Percentiles rank a stretch among this genome's conserved stretches.
phyloP scores from a whole-genome alignment of 225 moss, liverwort and hornwort species.

The Antitrichia curtipendula region DNA sequence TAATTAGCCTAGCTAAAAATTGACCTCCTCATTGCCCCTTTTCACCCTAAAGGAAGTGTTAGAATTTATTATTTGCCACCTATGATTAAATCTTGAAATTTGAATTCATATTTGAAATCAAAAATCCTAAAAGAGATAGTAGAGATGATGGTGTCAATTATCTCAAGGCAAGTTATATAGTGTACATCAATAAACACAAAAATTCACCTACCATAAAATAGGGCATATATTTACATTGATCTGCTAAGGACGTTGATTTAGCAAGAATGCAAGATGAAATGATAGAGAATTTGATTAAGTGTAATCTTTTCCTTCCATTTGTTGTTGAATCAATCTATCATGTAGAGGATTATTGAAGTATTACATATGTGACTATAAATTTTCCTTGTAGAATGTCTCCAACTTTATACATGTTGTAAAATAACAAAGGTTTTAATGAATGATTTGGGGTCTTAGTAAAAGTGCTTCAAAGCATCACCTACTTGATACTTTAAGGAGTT shows the following conservation, averaged over 20 bases:
- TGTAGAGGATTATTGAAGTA: background rate
- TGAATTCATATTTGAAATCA: too few relatives aligned
- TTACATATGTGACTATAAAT: background rate
- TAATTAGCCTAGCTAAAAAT: too few relatives aligned
- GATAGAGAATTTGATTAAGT: background rate
- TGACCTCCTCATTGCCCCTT: too few relatives aligned
- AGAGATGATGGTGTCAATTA: too few relatives aligned
- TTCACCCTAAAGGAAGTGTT: too few relatives aligned
- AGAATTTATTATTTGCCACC: too few relatives aligned
- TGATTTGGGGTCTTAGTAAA: background rate
- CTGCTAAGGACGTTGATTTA: rapidly evolving
- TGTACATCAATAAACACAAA: too few relatives aligned
- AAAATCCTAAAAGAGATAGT: too few relatives aligned
- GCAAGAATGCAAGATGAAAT: background rate
- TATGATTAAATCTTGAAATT: too few relatives aligned
- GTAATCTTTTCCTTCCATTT: rapidly evolving
- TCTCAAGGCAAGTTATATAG: too few relatives aligned
- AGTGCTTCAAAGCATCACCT: background rate
- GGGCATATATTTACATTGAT: background rate
- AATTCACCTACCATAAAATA: too few relatives aligned
- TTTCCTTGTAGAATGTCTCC: background rate
- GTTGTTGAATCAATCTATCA: background rate
- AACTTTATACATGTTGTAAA: background rate
- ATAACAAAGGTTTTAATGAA: background rate
- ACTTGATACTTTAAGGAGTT: background rate